Base-by-base conservation (phyloP, 1,284 basidiomycete genomes). In the Apiotrichum porosum region DNA sequence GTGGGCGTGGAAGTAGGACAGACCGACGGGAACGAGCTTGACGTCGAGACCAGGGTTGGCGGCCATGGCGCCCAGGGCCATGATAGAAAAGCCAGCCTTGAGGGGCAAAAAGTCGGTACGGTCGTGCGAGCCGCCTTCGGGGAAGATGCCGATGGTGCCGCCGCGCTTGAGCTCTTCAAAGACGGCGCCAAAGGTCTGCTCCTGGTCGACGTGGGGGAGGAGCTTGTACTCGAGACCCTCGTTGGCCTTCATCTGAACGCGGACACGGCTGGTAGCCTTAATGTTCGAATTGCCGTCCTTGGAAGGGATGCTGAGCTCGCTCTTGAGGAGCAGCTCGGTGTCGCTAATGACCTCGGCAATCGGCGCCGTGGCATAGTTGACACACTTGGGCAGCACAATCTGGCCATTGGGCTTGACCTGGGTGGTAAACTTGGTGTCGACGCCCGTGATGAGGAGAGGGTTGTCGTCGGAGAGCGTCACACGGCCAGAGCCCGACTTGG, bases 41-140 rank as follows among this genome's bases (percentile, higher is more conserved):
- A 97, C 90, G 59, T 83, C 83, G 43, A 91, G 78, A 43, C 77
- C 80, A n/a, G 90, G 84, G 69, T 97, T 82, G 54, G 86, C 85
- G 3, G 88, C 87, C 88, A 97, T 93, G 1, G 93, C 92, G 30
- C 93, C 93, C 5, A 97, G 80, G n/a, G 93, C 91, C 92, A 97
- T 97, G 60, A 97, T 81, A 1, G 91, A 87, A 39, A 97, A 91
- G 5, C 93, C 93, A 18, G 93, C 93, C 74, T 97, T 97, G 38
- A 97, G 79, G 1, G 93, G 93, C 31, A 97, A 79, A 46, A 97
- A 80, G 49, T 97, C 92, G 15, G 88, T 93, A 33, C 93, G 84
- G 74, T 97, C 93, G 72, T 97, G 93, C 49, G 92, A 95, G 48
- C 93, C 93, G 60, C 92, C 92, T 83, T 97, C 93, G 38, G 93